A percentile compares a stretch with the other conserved stretches of the same genome.
Conservation (phyloP, 768 basidiomycete species). For the Podaxis mareebaensis region DNA sequence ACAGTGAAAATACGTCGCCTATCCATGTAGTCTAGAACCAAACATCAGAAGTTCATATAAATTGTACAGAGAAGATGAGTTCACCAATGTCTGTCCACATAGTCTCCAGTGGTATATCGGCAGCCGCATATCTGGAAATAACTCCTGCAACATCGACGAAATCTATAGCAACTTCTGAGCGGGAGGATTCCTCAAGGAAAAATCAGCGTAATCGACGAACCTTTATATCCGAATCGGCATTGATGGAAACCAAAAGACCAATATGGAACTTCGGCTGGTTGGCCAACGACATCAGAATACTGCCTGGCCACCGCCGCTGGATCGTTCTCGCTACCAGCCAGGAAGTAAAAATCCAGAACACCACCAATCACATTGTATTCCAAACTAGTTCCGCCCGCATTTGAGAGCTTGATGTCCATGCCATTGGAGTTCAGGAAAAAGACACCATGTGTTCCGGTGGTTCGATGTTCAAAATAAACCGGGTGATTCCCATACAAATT, state of each 20-base stretch:
- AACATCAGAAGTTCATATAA: background rate
- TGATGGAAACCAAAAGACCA: conserved; percentile 77
- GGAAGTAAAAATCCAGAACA: conserved; percentile 76
- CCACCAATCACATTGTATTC: conserved; percentile 83
- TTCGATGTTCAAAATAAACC: conserved; percentile 69
- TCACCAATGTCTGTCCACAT: conserved; percentile 81
- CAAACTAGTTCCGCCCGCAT: conserved; percentile 40
- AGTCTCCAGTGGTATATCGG: conserved; percentile 68
- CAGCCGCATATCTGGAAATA: conserved; percentile 59
- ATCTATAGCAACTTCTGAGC: conserved; percentile 35
- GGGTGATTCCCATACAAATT: conserved; percentile 78
- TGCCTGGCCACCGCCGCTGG: conserved; percentile 63
- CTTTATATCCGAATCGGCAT: conserved; percentile 68
- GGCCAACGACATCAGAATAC: conserved; percentile 67
- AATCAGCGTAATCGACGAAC: conserved; percentile 27
- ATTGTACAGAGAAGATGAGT: background rate
- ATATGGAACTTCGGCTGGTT: conserved; percentile 71
- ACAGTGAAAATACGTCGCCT: conserved; percentile 67
- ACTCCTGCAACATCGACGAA: conserved; percentile 63
- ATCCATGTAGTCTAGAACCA: conserved; percentile 62
- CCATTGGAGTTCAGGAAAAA: conserved; percentile 71
- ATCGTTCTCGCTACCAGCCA: conserved; percentile 62
- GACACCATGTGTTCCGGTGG: conserved; percentile 68
- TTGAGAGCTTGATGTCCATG: conserved; percentile 73
- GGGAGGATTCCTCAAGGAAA: background rate